These are phyloP conservation scores for Glebionis coronaria DNA, from an alignment of 129 eudicot genomes.

Conservation along the genomic window DNA sequence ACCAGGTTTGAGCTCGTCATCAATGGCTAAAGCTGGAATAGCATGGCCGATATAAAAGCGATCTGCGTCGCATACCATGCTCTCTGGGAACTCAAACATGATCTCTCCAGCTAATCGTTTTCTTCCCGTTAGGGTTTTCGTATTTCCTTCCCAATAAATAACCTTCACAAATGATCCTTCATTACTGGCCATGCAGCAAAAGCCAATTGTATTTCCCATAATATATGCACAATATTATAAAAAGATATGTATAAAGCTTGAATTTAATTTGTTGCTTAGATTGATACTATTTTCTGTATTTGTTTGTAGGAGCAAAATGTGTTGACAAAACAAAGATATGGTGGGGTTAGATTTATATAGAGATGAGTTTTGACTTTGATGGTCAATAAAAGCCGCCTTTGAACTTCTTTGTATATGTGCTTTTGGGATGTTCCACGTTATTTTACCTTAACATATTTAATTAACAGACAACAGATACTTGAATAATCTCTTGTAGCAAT, in stretches of 20 bases:
- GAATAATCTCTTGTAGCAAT: background rate
- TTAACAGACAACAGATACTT: background rate
- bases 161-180: slow-evolving; percentile 31
- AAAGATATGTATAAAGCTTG: background rate
- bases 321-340: slow-evolving; percentile 2
- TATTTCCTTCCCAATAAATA: slow-evolving; percentile 49
- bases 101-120: slow-evolving; percentile 64
- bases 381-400: slow-evolving; percentile 6
- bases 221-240: background rate
- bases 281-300: no score
- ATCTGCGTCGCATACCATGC: slow-evolving; percentile 66
- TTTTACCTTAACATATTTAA: background rate
- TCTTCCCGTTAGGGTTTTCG: slow-evolving; percentile 30
- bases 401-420: background rate
- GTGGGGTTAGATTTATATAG: slow-evolving; percentile 10
- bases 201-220: slow-evolving; percentile 36
- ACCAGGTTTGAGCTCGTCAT: slow-evolving; percentile 47
- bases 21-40: slow-evolving; percentile 56
- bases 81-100: slow-evolving; percentile 87
- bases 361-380: background rate
- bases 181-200: slow-evolving; percentile 5
- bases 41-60: slow-evolving; percentile 68
- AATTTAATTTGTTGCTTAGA: background rate
- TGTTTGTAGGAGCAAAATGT: background rate
- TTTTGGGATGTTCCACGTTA: slow-evolving; percentile 7